These are phyloP conservation scores for Gremmenia infestans DNA, from an alignment of 2,329 filamentous ascomycete genomes.

Conservation along the genomic window DNA sequence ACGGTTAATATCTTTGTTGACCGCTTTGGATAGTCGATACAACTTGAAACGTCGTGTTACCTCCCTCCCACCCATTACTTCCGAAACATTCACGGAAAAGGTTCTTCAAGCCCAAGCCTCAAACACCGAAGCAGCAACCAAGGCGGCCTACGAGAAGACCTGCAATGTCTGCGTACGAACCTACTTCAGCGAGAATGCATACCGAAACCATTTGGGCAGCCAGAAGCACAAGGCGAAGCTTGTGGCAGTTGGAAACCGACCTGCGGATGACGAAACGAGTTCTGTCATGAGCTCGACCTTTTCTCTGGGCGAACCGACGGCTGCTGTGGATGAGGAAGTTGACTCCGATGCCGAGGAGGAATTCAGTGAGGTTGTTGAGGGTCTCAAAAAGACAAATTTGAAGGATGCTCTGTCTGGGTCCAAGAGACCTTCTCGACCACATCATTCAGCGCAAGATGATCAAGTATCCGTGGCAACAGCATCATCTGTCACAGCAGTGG, in stretches of 20 bases:
- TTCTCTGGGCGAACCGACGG: slow-evolving; percentile 70
- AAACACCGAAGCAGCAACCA: slow-evolving; percentile 77
- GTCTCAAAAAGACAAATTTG: slow-evolving; percentile 62
- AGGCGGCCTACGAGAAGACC: slow-evolving; percentile 79
- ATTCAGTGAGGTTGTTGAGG: slow-evolving; percentile 71
- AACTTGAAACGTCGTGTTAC: slow-evolving; percentile 94
- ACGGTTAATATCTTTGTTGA: slow-evolving; percentile 11
- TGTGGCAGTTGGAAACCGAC: slow-evolving; percentile 38
- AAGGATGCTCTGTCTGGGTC: slow-evolving; percentile 28
- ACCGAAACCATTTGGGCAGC: slow-evolving; percentile 84
- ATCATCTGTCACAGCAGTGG: slow-evolving; percentile 21
- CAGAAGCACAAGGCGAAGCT: slow-evolving; percentile 79
- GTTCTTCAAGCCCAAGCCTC: slow-evolving; percentile 85
- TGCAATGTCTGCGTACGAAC: slow-evolving; percentile 84
- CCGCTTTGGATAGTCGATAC: slow-evolving; percentile 61
- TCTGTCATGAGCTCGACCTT: slow-evolving; percentile 90
- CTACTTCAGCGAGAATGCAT: slow-evolving; percentile 96
- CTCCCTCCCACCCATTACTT: slow-evolving; percentile 81
- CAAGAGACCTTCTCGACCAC: slow-evolving; percentile 22
- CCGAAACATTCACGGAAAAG: slow-evolving; percentile 92
- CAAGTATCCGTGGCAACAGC: slow-evolving; percentile 22
- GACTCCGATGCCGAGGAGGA: slow-evolving; percentile 69
- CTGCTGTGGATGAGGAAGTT: slow-evolving; percentile 43
- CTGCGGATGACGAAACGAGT: slow-evolving; percentile 59
- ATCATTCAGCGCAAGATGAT: slow-evolving; percentile 18